A percentile compares a stretch with the other conserved stretches of the same genome.
Evolutionary conservation across 1,284 basidiomycete species (phyloP).

Genomic region (Mycena sp.): DNA sequence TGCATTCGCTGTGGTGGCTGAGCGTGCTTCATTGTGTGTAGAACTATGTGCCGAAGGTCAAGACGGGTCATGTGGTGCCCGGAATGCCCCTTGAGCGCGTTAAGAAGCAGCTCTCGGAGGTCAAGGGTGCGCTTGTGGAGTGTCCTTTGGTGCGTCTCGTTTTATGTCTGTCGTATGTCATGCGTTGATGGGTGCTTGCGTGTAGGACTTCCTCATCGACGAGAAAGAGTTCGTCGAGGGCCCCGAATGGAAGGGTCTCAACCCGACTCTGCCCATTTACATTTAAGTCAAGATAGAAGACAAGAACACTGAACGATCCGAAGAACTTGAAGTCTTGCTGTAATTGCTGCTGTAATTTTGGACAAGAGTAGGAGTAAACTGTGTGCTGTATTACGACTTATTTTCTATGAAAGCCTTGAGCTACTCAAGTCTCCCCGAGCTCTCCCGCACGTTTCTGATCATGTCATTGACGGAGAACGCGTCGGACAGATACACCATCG

Average conservation of each 20-base stretch:
- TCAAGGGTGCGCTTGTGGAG: conserved; percentile 81
- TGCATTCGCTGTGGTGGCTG: conserved; percentile 8
- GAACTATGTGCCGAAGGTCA: conserved; percentile 78
- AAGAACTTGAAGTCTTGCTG: too few relatives aligned
- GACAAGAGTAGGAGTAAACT: too few relatives aligned
- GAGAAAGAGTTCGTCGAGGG: conserved; percentile 78
- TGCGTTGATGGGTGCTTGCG: not conserved
- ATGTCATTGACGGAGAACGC: conserved; percentile 35
- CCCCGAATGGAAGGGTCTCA: conserved; percentile 75
- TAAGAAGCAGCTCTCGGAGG: conserved; percentile 76
- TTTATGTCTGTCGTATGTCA: not conserved
- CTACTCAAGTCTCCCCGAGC: not conserved
- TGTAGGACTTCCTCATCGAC: conserved; percentile 84
- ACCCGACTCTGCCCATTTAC: conserved; percentile 82
- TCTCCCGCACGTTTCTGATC: conserved; percentile 30
- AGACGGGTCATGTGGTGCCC: conserved; percentile 85
- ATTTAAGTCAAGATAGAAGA: conserved; percentile 50
- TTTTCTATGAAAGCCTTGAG: too few relatives aligned
- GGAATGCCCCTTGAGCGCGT: conserved; percentile 70
- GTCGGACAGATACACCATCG: conserved; percentile 42
- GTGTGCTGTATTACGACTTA: too few relatives aligned
- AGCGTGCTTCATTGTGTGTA: conserved; percentile 39
- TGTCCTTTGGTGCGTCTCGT: conserved; percentile 69
- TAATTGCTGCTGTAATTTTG: too few relatives aligned
- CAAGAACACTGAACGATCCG: too few relatives aligned